A percentile compares a stretch with the other conserved stretches of the same genome.
phyloP scores from a whole-genome alignment of 2,329 filamentous ascomycete genomes.

The Graphium sp. region DNA sequence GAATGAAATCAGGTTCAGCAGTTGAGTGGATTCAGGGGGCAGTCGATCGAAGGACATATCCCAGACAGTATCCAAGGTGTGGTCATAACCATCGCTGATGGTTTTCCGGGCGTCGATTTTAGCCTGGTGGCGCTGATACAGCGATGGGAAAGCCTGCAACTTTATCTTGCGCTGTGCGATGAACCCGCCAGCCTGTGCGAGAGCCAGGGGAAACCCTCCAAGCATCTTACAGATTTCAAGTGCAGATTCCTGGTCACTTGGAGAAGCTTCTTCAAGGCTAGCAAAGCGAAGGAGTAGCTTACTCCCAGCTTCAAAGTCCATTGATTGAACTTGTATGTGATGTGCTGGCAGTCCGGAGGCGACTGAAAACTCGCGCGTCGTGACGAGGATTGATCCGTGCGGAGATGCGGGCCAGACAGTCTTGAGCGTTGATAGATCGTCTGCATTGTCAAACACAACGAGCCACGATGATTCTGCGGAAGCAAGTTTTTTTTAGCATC shows the following conservation, averaged over 20 bases:
- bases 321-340: neutral
- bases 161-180: constrained; percentile 9
- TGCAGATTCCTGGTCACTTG: constrained; percentile 5
- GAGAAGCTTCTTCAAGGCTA: no score
- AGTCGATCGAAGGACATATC: constrained; percentile 11
- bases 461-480: constrained; percentile 6
- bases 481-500: no score
- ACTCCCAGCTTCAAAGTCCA: neutral
- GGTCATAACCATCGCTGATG: constrained; percentile 9
- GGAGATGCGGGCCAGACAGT: constrained; percentile 10
- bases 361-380: constrained; percentile 8
- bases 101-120: constrained; percentile 11
- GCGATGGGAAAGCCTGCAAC: constrained; percentile 11
- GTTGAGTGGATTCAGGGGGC: constrained; percentile 6
- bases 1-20: constrained; percentile 11
- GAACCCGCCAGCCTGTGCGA: constrained; percentile 13
- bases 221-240: constrained; percentile 7
- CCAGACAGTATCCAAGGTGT: constrained; percentile 13
- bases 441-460: constrained; percentile 14
- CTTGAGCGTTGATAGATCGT: constrained; percentile 10
- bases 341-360: constrained; percentile 3
- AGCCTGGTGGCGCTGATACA: constrained; percentile 11
- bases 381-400: constrained; percentile 10
- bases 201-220: constrained; percentile 7
- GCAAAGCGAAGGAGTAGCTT: neutral